These are phyloP conservation scores for Cystobasidium ongulense DNA, from an alignment of 768 basidiomycete genomes.

Conservation along the genomic window DNA sequence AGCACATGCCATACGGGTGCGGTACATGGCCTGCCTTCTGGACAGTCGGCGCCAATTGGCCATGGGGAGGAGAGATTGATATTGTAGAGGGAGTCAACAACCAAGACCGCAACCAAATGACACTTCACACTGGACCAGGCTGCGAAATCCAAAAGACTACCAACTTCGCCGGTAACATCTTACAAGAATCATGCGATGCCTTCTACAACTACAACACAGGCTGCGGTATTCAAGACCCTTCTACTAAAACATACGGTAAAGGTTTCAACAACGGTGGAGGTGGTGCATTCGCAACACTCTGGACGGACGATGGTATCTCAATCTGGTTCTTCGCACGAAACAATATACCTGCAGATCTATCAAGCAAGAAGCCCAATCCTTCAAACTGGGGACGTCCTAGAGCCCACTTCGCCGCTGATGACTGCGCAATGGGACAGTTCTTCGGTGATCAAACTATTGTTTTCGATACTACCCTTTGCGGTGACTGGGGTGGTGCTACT, in stretches of 20 bases:
- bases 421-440: slow-evolving; percentile 46
- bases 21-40: slow-evolving; percentile 32
- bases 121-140: slow-evolving; percentile 23
- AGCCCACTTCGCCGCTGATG: slow-evolving; percentile 46
- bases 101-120: slow-evolving; percentile 53
- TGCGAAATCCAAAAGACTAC: slow-evolving; percentile 10
- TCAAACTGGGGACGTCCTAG: slow-evolving; percentile 49
- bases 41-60: slow-evolving; percentile 35
- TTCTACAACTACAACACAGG: slow-evolving; percentile 30
- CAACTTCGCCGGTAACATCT: slow-evolving; percentile 8
- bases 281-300: slow-evolving; percentile 31
- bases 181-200: slow-evolving; percentile 22
- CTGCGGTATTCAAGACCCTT: slow-evolving; percentile 48
- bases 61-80: slow-evolving; percentile 55
- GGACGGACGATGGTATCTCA: slow-evolving; percentile 46
- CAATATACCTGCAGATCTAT: slow-evolving; percentile 39
- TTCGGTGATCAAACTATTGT: slow-evolving; percentile 42
- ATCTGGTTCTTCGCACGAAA: slow-evolving; percentile 52
- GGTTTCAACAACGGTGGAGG: slow-evolving; percentile 33
- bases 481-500: slow-evolving; percentile 50
- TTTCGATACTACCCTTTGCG: slow-evolving; percentile 43
- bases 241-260: slow-evolving; percentile 47
- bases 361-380: slow-evolving; percentile 46
- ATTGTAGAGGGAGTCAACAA: slow-evolving; percentile 74
- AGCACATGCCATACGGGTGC: slow-evolving; percentile 40